Evolutionary conservation across 2,329 filamentous ascomycete species (phyloP), one percentile per base, ranked within the genome.

Genomic region (Chrysoporthe cubensis): DNA sequence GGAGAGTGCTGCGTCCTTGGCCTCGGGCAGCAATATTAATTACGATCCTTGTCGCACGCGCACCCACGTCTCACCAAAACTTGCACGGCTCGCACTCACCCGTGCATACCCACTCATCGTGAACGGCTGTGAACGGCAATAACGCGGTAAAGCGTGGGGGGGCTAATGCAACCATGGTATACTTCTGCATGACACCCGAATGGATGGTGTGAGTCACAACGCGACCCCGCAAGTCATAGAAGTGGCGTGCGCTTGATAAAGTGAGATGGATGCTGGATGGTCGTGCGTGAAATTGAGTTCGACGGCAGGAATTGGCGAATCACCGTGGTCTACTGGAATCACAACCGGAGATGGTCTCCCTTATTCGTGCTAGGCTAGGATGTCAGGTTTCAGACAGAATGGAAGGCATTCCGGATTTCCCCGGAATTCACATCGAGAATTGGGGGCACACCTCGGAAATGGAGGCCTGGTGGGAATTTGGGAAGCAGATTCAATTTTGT

Each of bases 401-500:
- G n/a, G n/a, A 21, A 52, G 7, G 18, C 4, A 37, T 26, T 16
- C 26, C 8, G 14, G 8, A 40, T 16, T 42, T 65, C 46, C 32
- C 16, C 2, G 21, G 3, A 6, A 13, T 21, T 18, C 42, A 57
- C 37, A 18, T 5, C 8, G 2, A 1, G 1, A 6, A 0, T n/a
- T 5, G 16, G 16, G 3, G 34, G 7, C 34, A 11, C 34, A 37
- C 16, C 6, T 37, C 34, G 0, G 14, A 21, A 2, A 40, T 0
- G 3, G 34, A 57, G 18, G 26, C 16, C 40, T 21, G 26, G 32
- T 34, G 43, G 13, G n/a, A 66, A 66, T 54, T 42, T 56, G 34
- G 52, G 65, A 67, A 67, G 21, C 54, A 69, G 43, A 67, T 16
- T 67, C n/a, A 64, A 64, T 62, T 61, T 16, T 13, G 26, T 43